Evolutionary conservation across 805 yeast species (phyloP).

Genomic region (Yamadazyma sp.): DNA sequence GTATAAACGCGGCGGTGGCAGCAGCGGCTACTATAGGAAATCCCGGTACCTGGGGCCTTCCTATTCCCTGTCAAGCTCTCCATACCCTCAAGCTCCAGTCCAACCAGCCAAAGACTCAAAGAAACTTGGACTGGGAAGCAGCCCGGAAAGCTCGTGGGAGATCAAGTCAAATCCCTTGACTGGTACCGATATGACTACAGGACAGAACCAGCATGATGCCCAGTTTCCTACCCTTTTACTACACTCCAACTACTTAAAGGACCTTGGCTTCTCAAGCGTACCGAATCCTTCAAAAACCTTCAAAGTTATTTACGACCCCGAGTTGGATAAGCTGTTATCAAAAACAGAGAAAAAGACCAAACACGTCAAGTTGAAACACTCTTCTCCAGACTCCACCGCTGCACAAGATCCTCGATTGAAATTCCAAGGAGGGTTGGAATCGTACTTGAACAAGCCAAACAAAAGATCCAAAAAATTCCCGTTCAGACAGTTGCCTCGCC

Average conservation of each 20-base stretch:
- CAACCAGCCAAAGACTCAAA: too few relatives aligned
- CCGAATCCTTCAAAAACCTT: slow-evolving; percentile 30
- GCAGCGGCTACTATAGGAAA: neutral
- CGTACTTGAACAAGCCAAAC: slow-evolving; percentile 37
- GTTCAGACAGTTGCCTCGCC: slow-evolving; percentile 41
- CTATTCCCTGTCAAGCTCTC: too few relatives aligned
- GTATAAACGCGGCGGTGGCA: neutral
- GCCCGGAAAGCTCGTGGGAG: neutral
- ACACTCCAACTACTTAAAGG: slow-evolving; percentile 22
- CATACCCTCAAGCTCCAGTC: too few relatives aligned
- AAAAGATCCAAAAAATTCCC: slow-evolving; percentile 43
- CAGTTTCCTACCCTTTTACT: slow-evolving; percentile 31
- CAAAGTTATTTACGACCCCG: slow-evolving; percentile 52
- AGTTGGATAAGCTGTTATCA: slow-evolving; percentile 33
- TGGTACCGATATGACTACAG: slow-evolving; percentile 37
- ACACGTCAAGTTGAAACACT: slow-evolving; percentile 41
- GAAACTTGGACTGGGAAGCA: too few relatives aligned
- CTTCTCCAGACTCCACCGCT: slow-evolving; percentile 19
- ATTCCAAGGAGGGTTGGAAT: slow-evolving; percentile 16
- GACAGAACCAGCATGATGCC: slow-evolving; percentile 31
- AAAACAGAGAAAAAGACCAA: slow-evolving; percentile 32
- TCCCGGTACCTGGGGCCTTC: slow-evolving; percentile 1
- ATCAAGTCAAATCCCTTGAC: slow-evolving; percentile 4
- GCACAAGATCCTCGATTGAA: slow-evolving; percentile 44
- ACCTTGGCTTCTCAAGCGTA: slow-evolving; percentile 12